A percentile compares a stretch with the other conserved stretches of the same genome.
Conservation (phyloP, 73 alveolate species). For the Durusdinium trenchii region DNA sequence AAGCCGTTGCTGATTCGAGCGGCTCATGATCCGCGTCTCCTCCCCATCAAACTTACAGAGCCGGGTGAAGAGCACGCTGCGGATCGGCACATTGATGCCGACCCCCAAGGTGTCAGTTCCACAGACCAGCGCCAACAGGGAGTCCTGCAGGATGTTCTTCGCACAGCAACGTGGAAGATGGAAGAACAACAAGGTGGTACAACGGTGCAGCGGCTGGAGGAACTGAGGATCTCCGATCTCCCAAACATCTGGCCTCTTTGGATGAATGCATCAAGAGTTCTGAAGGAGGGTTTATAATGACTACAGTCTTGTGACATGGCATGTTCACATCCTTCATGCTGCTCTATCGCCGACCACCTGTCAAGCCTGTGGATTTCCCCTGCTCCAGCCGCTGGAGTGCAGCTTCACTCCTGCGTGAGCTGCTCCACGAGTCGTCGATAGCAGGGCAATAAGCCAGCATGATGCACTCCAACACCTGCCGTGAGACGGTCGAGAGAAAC, state of each 20-base stretch:
- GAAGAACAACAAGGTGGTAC: neutral
- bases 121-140: conserved; percentile 63
- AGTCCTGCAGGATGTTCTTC: neutral
- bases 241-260: too few relatives aligned
- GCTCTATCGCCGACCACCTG: too few relatives aligned
- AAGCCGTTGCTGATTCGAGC: neutral
- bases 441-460: conserved; percentile 90
- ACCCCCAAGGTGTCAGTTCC: conserved; percentile 93
- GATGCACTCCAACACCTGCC: conserved; percentile 87
- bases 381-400: too few relatives aligned
- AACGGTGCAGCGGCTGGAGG: neutral
- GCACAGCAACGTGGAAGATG: neutral
- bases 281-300: too few relatives aligned
- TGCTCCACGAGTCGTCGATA: conserved; percentile 87
- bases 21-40: conserved; percentile 30
- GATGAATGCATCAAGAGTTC: too few relatives aligned
- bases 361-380: too few relatives aligned
- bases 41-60: conserved; percentile 78
- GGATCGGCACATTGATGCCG: conserved; percentile 95
- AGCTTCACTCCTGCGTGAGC: conserved; percentile 67
- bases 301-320: too few relatives aligned
- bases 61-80: conserved; percentile 90
- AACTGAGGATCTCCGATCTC: neutral
- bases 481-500: too few relatives aligned
- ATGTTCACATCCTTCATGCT: too few relatives aligned